These are phyloP conservation scores for Tardiomyces depauwii DNA, from an alignment of 1,139 yeast genomes.

Conservation along the genomic window DNA sequence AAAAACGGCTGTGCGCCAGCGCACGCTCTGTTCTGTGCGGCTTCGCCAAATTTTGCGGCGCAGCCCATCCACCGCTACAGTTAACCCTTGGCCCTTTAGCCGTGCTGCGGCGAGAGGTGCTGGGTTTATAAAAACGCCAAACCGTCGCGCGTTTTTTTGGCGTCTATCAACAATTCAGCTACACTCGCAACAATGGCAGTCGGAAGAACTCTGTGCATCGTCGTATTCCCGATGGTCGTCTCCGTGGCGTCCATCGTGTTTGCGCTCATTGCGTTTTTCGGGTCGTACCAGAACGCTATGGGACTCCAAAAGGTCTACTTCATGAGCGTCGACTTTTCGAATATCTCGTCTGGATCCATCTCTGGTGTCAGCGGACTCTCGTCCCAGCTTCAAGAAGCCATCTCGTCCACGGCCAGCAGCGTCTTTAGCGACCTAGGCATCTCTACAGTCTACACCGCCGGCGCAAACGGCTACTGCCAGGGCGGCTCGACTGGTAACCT, in stretches of 20 bases:
- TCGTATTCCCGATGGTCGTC: conserved; percentile 30
- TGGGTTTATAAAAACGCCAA: too few species aligned
- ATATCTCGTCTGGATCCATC: conserved; percentile 1
- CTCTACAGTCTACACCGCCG: conserved; percentile 49
- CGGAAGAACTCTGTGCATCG: conserved; percentile 23
- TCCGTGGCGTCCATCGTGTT: conserved; percentile 31
- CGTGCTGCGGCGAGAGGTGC: too few species aligned
- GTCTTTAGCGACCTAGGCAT: conserved; percentile 30
- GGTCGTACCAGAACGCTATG: conserved; percentile 26
- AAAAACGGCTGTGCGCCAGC: too few species aligned
- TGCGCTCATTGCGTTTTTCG: conserved; percentile 31
- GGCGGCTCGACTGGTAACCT: conserved; percentile 33
- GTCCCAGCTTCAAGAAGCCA: conserved; percentile 6
- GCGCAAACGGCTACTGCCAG: conserved; percentile 67
- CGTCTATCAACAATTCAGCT: too few species aligned
- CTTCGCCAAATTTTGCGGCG: too few species aligned
- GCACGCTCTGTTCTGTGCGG: too few species aligned
- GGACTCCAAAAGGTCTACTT: conserved; percentile 32
- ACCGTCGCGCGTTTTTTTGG: too few species aligned
- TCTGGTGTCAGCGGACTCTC: neutral
- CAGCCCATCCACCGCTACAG: too few species aligned
- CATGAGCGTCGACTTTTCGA: conserved; percentile 31
- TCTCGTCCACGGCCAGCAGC: neutral
- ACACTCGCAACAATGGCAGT: conserved; percentile 12
- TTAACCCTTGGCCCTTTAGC: too few species aligned